Base-by-base conservation (phyloP, 805 yeast species). In the Candida silvicultrix region DNA sequence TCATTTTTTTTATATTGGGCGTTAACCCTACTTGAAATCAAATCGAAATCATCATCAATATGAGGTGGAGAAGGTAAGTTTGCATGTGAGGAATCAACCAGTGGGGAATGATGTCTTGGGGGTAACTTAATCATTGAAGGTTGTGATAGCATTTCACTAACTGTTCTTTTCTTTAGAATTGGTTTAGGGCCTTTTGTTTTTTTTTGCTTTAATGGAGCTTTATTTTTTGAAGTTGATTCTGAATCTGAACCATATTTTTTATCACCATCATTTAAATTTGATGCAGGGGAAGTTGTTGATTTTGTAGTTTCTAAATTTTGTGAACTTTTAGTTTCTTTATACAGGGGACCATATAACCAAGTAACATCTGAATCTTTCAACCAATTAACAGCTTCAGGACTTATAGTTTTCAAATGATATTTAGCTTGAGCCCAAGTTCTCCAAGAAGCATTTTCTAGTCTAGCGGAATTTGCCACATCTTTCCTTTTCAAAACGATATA, bases 401-500 rank as follows among this genome's bases (percentile, higher is more conserved):
- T 80, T 7, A 92, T 87, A 0, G 99, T 94, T 51, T 71, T 71
- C 44, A 85, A 69, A 47, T 85, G 78, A 53, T 83, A 79, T 60
- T 89, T 81, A 35, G 94, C 83, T 66, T 94, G 95, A 12, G 95
- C 89, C 99, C 98, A 94, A 5, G 97, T 94, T 64, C 99, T 77
- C 99, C 99, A 92, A 45, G 92, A 80, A 1, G 98, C 98, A 60
- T 86, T 86, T 61, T 86, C 95, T 44, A 86, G 69, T 48, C 95
- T 69, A 4, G 86, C 95, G 53, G 80, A 80, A 69, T 80, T 81
- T 36, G 96, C 95, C 49, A 87, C 85, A 59, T 87, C 92, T 50
- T 86, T 86, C 40, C 95, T 77, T 55, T 85, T 81, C 50, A 80
- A 67, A 38, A 89, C 89, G 47, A 94, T 85, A 62, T 94, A 94